Conservation (phyloP, 2,329 filamentous ascomycete species). For the Penicillium fuscoglaucum region DNA sequence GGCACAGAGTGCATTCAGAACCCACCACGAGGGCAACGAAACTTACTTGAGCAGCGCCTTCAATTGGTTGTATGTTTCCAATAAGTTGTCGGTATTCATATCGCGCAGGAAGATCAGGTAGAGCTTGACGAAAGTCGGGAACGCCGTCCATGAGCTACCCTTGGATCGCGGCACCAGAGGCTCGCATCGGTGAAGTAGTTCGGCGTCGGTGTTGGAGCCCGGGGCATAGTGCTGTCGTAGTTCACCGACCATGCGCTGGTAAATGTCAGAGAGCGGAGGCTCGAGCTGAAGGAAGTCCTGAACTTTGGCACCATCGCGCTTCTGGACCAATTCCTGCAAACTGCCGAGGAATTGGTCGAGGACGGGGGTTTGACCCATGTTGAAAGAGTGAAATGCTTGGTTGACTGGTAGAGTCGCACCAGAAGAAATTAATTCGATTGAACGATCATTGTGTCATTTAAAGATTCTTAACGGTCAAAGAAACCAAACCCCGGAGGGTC, state of each 20-base stretch:
- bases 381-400: neutral
- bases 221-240: slow-evolving; percentile 61
- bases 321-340: slow-evolving; percentile 62
- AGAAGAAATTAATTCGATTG: neutral
- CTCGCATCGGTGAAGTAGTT: slow-evolving; percentile 59
- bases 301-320: slow-evolving; percentile 64
- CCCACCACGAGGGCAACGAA: neutral
- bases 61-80: slow-evolving; percentile 73
- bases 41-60: slow-evolving; percentile 73
- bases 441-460: neutral
- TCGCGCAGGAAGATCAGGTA: slow-evolving; percentile 82
- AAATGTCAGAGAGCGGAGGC: slow-evolving; percentile 66
- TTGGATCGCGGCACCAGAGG: slow-evolving; percentile 63
- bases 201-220: slow-evolving; percentile 54
- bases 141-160: slow-evolving; percentile 71
- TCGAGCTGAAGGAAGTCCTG: slow-evolving; percentile 73
- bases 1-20: neutral
- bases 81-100: slow-evolving; percentile 71
- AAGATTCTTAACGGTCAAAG: neutral
- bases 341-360: slow-evolving; percentile 67
- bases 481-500: neutral
- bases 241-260: slow-evolving; percentile 67
- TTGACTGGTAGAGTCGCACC: neutral
- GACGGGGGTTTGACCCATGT: slow-evolving; percentile 55
- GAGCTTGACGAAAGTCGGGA: slow-evolving; percentile 75